Conservation (phyloP, 1,284 basidiomycete species). For the Anthracocystis walkeri region DNA sequence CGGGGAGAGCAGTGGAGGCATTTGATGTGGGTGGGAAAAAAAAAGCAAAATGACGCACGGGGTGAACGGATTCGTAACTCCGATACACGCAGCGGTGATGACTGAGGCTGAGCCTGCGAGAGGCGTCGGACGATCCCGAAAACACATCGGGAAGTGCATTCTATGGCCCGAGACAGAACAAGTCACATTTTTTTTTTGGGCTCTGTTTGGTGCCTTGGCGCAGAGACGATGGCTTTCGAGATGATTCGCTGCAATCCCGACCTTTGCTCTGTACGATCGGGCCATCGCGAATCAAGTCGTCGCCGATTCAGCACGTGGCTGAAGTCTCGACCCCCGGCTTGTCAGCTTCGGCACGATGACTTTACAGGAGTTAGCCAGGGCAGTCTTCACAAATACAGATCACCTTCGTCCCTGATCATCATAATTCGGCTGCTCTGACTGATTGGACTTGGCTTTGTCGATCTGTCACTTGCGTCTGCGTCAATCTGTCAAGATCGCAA, state of each 20-base stretch:
- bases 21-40: conserved; percentile 8
- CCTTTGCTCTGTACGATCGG: background rate
- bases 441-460: no score
- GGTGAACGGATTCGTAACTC: no score
- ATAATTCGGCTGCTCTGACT: no score
- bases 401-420: no score
- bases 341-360: no score
- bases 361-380: no score
- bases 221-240: conserved; percentile 2
- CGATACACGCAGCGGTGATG: conserved; percentile 9
- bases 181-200: no score
- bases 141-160: conserved; percentile 21
- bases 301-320: conserved; percentile 3
- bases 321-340: no score
- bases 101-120: conserved; percentile 6
- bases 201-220: background rate
- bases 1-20: conserved; percentile 16
- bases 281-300: background rate
- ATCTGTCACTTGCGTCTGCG: no score
- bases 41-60: conserved; percentile 35
- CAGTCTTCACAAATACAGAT: no score
- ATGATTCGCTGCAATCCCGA: conserved; percentile 1
- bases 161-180: background rate
- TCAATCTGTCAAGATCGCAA: no score
- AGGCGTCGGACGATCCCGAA: conserved; percentile 1